Conservation (phyloP, 305 asterid species). For the Stenogyne calaminthoides region DNA sequence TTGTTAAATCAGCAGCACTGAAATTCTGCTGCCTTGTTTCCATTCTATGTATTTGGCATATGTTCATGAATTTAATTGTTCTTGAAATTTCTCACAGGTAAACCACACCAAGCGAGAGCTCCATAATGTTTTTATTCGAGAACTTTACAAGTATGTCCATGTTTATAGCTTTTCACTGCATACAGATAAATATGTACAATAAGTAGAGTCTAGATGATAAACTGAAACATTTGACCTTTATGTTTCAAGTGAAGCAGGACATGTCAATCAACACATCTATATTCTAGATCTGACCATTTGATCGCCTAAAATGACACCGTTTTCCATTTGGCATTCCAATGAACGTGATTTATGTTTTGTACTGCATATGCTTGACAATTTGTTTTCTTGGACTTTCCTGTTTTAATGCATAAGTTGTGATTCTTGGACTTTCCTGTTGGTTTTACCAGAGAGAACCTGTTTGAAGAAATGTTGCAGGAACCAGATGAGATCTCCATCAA, state of each 20-base stretch:
- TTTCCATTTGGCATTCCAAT: not conserved
- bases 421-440: constrained; percentile 26
- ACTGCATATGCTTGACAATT: not conserved
- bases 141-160: constrained; percentile 65
- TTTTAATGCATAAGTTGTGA: constrained; percentile 1
- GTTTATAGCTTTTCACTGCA: not conserved
- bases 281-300: constrained; percentile 7
- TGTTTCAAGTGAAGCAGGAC: constrained; percentile 12
- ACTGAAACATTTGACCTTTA: constrained; percentile 1
- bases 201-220: not conserved
- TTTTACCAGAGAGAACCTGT: constrained; percentile 65
- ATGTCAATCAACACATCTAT: not conserved
- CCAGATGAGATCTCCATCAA: constrained; percentile 74
- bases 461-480: constrained; percentile 86
- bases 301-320: not conserved
- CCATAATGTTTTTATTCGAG: constrained; percentile 63
- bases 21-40: not conserved
- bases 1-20: constrained; percentile 2
- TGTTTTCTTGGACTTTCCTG: no score
- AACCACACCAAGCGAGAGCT: constrained; percentile 78
- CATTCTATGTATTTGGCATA: constrained; percentile 14
- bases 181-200: not conserved
- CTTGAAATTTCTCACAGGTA: constrained; percentile 46
- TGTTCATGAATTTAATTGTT: constrained; percentile 15
- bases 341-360: not conserved